A percentile compares a stretch with the other conserved stretches of the same genome.
Conservation (phyloP, 306 rosid species). For the Vicia faba region DNA sequence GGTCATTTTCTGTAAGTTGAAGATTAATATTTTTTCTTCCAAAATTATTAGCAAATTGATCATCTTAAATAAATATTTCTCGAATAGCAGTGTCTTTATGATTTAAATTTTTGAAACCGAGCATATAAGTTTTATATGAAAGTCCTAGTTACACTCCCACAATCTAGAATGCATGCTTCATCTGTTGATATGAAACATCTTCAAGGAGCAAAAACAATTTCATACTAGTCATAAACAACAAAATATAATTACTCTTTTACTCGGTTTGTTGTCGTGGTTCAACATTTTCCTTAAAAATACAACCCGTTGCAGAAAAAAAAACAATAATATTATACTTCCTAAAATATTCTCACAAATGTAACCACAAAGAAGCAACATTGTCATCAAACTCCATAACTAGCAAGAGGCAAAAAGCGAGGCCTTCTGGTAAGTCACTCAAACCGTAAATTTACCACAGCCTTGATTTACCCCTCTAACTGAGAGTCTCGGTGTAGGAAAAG, state of each 20-base stretch:
- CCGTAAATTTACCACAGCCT: constrained; percentile 12
- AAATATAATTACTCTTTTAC: constrained; percentile 5
- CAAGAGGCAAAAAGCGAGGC: constrained; percentile 20
- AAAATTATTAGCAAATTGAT: no score
- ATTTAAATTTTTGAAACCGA: no score
- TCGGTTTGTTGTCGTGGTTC: neutral
- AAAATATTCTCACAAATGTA: constrained; percentile 11
- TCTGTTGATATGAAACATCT: neutral
- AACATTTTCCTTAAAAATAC: constrained; percentile 5
- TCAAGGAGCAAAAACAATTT: no score
- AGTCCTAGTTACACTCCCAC: no score
- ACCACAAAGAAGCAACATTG: constrained; percentile 11
- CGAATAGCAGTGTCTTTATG: no score
- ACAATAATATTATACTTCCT: neutral
- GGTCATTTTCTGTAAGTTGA: no score
- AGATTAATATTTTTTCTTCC: no score
- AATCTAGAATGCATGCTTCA: no score
- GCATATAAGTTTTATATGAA: no score
- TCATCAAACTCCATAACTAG: neutral
- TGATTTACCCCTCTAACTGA: constrained; percentile 7
- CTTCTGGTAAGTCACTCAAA: neutral
- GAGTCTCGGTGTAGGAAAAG: constrained; percentile 9
- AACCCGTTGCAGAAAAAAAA: neutral
- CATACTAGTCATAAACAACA: no score
- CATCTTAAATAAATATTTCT: no score